Conservation (phyloP, 2,329 filamentous ascomycete genomes). For the Curvularia verruculosa region DNA sequence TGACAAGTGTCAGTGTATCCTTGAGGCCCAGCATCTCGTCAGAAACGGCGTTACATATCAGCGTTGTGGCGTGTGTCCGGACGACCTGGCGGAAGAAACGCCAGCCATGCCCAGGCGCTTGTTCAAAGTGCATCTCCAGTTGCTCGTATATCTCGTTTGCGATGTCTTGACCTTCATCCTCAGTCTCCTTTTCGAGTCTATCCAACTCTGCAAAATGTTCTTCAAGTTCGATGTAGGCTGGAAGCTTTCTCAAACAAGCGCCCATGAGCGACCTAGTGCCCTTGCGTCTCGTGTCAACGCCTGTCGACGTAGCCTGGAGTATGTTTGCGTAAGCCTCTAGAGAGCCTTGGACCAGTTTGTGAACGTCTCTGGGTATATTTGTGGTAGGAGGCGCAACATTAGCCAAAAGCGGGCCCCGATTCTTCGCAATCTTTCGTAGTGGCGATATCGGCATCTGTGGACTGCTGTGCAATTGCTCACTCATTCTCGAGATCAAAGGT, state of each 20-base stretch:
- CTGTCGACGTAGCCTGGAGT: constrained; percentile 38
- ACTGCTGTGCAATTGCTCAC: constrained; percentile 36
- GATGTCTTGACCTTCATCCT: constrained; percentile 45
- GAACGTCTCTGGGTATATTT: constrained; percentile 32
- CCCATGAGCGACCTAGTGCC: constrained; percentile 49
- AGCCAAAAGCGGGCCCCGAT: constrained; percentile 32
- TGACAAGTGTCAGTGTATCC: constrained; percentile 33
- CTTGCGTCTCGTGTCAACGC: constrained; percentile 28
- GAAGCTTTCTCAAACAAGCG: constrained; percentile 50
- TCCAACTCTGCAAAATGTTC: constrained; percentile 46
- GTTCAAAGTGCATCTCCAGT: constrained; percentile 47
- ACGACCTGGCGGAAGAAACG: constrained; percentile 49
- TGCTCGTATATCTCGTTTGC: constrained; percentile 49
- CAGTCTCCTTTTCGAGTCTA: constrained; percentile 33
- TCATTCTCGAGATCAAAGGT: constrained; percentile 42
- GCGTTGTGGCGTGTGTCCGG: constrained; percentile 49
- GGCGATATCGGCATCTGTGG: constrained; percentile 40
- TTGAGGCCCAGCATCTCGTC: constrained; percentile 39
- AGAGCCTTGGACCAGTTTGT: constrained; percentile 40
- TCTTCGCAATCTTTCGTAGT: constrained; percentile 28
- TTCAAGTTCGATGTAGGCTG: constrained; percentile 50
- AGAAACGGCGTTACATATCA: constrained; percentile 47
- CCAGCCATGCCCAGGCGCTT: constrained; percentile 46
- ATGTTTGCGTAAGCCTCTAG: constrained; percentile 45
- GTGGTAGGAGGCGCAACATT: constrained; percentile 30